phyloP scores from a whole-genome alignment of 352 stramenopile species.

The Phytophthora litchii region DNA sequence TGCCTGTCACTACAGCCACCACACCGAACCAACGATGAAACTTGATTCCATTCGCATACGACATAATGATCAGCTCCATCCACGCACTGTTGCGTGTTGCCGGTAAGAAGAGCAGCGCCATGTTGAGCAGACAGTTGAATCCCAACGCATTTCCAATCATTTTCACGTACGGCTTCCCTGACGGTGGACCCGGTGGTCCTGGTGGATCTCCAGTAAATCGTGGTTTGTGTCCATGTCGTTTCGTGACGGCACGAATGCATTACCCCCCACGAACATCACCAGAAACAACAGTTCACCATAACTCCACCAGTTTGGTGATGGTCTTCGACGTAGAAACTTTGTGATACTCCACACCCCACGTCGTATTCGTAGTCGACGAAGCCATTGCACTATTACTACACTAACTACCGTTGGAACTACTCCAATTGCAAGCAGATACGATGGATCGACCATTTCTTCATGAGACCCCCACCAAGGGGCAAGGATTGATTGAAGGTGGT shows the following conservation, averaged over 20 bases:
- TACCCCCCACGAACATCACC: slow-evolving; percentile 25
- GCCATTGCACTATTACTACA: slow-evolving; percentile 38
- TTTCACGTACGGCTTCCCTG: slow-evolving; percentile 9
- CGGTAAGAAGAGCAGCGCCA: slow-evolving; percentile 50
- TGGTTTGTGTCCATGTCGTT: slow-evolving; percentile 9
- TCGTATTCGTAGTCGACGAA: slow-evolving; percentile 17
- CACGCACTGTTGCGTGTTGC: slow-evolving; percentile 48
- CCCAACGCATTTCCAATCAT: slow-evolving; percentile 35
- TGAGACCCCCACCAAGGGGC: slow-evolving; percentile 30
- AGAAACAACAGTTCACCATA: slow-evolving; percentile 49
- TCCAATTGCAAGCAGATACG: slow-evolving; percentile 55
- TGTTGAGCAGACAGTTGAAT: slow-evolving; percentile 47
- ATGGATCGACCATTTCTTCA: slow-evolving; percentile 57
- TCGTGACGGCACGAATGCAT: slow-evolving; percentile 32
- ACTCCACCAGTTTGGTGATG: slow-evolving; percentile 16
- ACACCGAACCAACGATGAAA: slow-evolving; percentile 60
- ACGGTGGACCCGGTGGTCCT: neutral
- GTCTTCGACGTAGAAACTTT: slow-evolving; percentile 19
- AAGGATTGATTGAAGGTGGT: slow-evolving; percentile 15
- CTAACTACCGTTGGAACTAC: slow-evolving; percentile 44
- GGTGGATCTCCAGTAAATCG: slow-evolving; percentile 12
- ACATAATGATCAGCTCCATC: slow-evolving; percentile 60
- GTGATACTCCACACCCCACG: slow-evolving; percentile 13
- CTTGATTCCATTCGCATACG: slow-evolving; percentile 52
- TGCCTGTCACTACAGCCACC: slow-evolving; percentile 31